Evolutionary conservation across 495 filamentous ascomycete genomes (phyloP), one percentile per base, ranked within the genome.

Genomic region (Hypoxylon lienhwacheense): DNA sequence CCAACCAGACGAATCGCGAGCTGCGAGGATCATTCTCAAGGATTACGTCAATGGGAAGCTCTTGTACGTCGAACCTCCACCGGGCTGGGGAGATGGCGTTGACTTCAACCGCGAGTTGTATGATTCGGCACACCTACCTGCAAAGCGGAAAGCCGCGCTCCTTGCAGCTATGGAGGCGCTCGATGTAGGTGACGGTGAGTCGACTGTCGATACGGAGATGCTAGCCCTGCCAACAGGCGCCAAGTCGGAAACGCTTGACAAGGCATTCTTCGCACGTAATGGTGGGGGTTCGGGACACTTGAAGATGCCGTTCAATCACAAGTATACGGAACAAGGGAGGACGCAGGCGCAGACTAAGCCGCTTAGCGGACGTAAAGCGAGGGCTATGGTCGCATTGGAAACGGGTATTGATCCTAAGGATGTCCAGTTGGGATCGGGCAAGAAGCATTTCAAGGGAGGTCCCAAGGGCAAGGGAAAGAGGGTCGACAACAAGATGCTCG

Each of bases 11-110:
- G 89, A 96, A 73, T 92, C 90, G 1, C 79, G 95, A 52, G 95
- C 93, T 5, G 93, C 92, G 1, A 80, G 95, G 43, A 88, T 88
- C 52, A 75, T 99, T 10, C 81, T 99, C 12, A 99, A 99, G 69
- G 95, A 99, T 73, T 97, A 96, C 62, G 93, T 99, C 49, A 95
- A 84, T 64, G 95, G 95, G 47, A 97, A 96, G 70, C 81, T 99
- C 2, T 80, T 96, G 5, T 97, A 87, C 77, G 90, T 88, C 60
- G 84, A 92, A 60, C 92, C 95, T 10, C 95, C 95, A 0, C 90
- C 90, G 1, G 72, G 69, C n/a, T 78, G 85, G 29, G 83, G 86
- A 47, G 87, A 97, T 62, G 73, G 80, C 0, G 66, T 70, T 22
- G 81, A 85, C 24, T 99, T 97, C 78, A 99, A 99, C 70, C 69